Evolutionary conservation across 257 asterid species (phyloP), one percentile per base, ranked within the genome.

Genomic region (Vinca minor): DNA sequence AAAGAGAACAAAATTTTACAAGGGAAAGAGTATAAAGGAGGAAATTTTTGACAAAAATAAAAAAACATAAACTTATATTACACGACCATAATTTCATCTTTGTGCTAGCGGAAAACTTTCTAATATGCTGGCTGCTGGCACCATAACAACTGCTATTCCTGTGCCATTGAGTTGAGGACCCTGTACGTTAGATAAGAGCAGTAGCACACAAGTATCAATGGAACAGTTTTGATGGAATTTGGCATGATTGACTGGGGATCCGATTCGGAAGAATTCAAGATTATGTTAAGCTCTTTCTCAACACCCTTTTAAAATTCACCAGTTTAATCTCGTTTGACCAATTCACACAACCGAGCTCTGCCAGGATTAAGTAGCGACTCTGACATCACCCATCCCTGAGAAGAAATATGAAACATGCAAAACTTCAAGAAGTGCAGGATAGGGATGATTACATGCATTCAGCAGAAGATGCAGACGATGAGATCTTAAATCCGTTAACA

Each of bases 311-410:
- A 23, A 20, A n/a, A 53, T 36, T 59, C 36, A 39, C 1, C 35
- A 5, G 17, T 21, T 34, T n/a, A n/a, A n/a, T n/a, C n/a, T n/a
- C n/a, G 80, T 67, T 76, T 62, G 57, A 50, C 76, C 83, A 77
- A 35, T 41, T 81, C 85, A 71, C 95, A 89, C 56, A 92, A 70
- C 69, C 96, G 89, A 46, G 94, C 81, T 82, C 80, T 83, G 49
- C 98, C 98, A 36, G 96, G 98, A 81, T 92, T 92, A 65, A 92
- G 95, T 25, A 80, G 86, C 28, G 96, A 83, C 66, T 92, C 95
- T 4, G 98, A 87, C 98, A 93, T 93, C 69, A 84, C 85, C 98
- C 98, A 93, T 38, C 98, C 98, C 95, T 93, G 85, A 63, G 67
- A 68, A 45, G 73, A 73, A 20, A n/a, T 60, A 29, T 50, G 59